phyloP scores from a whole-genome alignment of 164 flowering plant species.

The Dillenia suffruticosa region DNA sequence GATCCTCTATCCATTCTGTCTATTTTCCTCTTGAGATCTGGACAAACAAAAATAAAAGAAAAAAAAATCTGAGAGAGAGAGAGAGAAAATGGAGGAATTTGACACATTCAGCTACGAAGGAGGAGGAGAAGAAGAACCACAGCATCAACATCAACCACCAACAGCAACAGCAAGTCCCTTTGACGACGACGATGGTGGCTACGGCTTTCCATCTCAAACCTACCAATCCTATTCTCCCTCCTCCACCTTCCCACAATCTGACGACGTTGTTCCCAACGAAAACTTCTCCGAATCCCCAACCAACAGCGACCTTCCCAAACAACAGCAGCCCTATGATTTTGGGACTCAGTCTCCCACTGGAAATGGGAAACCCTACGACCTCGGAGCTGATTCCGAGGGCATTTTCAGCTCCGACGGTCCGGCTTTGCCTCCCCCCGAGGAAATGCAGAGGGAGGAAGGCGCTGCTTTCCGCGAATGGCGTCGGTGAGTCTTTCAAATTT shows the following conservation, averaged over 20 bases:
- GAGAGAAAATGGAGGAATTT: slow-evolving; percentile 32
- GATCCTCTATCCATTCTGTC: too few relatives aligned
- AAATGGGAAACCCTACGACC: slow-evolving; percentile 43
- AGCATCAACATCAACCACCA: too few relatives aligned
- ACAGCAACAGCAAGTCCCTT: slow-evolving; percentile 22
- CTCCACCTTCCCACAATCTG: slow-evolving; percentile 13
- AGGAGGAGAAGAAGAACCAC: slow-evolving; percentile 25
- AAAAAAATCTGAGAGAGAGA: slow-evolving; percentile 1
- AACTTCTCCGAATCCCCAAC: slow-evolving; percentile 6
- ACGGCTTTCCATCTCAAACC: slow-evolving; percentile 34
- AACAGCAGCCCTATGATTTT: too few relatives aligned
- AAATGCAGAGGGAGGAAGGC: slow-evolving; percentile 83
- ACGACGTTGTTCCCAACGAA: slow-evolving; percentile 53
- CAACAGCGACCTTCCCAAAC: slow-evolving; percentile 2
- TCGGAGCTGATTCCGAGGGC: slow-evolving; percentile 27
- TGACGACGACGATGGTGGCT: slow-evolving; percentile 44
- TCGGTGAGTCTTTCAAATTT: slow-evolving; percentile 38
- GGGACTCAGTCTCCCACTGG: slow-evolving; percentile 49
- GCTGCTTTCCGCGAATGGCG: slow-evolving; percentile 87
- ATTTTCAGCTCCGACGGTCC: slow-evolving; percentile 72
- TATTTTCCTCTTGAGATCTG: neutral
- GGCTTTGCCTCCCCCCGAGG: slow-evolving; percentile 75
- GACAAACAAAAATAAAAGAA: slow-evolving; percentile 11
- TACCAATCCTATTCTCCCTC: slow-evolving; percentile 36
- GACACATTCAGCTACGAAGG: slow-evolving; percentile 54